Base-by-base conservation (phyloP, 805 yeast genomes). In the Saccharomycopsis lassenensis region DNA sequence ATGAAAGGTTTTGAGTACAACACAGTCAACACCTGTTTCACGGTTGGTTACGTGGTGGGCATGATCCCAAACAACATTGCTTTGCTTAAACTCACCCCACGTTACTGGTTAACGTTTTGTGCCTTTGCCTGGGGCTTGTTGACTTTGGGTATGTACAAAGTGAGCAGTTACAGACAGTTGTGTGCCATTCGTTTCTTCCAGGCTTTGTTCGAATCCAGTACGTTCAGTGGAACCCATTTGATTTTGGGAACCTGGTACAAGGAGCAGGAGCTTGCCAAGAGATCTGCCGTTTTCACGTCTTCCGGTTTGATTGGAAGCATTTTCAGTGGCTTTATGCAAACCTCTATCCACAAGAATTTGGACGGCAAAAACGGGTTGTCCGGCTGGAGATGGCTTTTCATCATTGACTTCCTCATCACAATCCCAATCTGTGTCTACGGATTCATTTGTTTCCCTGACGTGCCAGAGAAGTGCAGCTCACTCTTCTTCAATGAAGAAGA, bases 321-420 rank as follows among this genome's bases (percentile, higher is more conserved):
- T 37, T 68, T 71, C 45, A 65, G 74, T 29, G 68, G 73, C 1
- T 63, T 68, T n/a, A 62, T 73, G 67, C 78, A 72, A 48, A 64
- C 67, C n/a, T 68, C 71, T 2, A 71, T 71, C 24, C 64, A 62
- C 46, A 54, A 50, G 14, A 60, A 61, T 44, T 57, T 71, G 61
- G 60, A 67, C 45, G 67, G 70, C 37, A 50, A 45, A 15, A 51
- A 54, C n/a, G 76, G 76, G 1, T 50, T 74, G 11, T 61, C 63
- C 3, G 81, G 82, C 5, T 74, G 80, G 80, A 62, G 76, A 52
- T 74, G 81, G 81, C 51, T 74, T n/a, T 76, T 73, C 48, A 69
- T 76, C 30, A 70, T 75, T 43, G 80, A 75, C 52, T 74, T 71
- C 45, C 47, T 70, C 22, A 61, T 74, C 30, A 73, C 81, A 1